These are phyloP conservation scores for Triticum monococcum DNA, from an alignment of 176 grass and related monocot species.

Conservation along the genomic window DNA sequence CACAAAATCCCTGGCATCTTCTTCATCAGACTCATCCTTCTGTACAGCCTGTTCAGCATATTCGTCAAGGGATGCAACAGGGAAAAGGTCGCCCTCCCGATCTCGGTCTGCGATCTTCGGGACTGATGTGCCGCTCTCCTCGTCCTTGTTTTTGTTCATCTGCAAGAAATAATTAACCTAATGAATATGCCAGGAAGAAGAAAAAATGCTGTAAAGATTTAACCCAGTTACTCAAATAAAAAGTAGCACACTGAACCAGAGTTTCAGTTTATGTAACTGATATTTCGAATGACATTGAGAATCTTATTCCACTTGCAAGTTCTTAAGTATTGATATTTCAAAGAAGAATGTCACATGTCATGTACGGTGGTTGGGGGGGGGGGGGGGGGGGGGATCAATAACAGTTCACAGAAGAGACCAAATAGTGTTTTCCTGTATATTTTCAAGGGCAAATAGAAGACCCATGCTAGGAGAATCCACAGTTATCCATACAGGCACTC, in stretches of 20 bases:
- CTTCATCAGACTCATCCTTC: conserved; percentile 39
- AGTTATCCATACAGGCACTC: too few relatives aligned
- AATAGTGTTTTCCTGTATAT: too few relatives aligned
- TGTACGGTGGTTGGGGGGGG: background rate
- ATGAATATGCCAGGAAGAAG: background rate
- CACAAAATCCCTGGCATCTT: conserved; percentile 41
- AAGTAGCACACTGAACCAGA: background rate
- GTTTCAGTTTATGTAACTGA: background rate
- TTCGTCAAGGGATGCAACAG: conserved; percentile 59
- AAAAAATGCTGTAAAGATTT: background rate
- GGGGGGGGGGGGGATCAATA: too few relatives aligned
- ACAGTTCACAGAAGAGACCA: too few relatives aligned
- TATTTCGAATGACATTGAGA: background rate
- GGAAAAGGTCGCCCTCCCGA: conserved; percentile 70
- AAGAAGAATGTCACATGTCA: conserved; percentile 18
- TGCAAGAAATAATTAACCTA: conserved; percentile 25
- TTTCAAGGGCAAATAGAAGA: too few relatives aligned
- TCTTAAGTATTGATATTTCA: background rate
- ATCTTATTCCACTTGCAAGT: background rate
- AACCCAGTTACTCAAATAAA: background rate
- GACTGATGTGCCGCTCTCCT: conserved; percentile 34
- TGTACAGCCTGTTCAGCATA: conserved; percentile 54
- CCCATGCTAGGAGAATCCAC: too few relatives aligned
- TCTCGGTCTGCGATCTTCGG: conserved; percentile 77
- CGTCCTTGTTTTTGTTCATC: conserved; percentile 72